Evolutionary conservation across 1,284 basidiomycete genomes (phyloP), one percentile per base, ranked within the genome.

Genomic region (Thelephora terrestris): DNA sequence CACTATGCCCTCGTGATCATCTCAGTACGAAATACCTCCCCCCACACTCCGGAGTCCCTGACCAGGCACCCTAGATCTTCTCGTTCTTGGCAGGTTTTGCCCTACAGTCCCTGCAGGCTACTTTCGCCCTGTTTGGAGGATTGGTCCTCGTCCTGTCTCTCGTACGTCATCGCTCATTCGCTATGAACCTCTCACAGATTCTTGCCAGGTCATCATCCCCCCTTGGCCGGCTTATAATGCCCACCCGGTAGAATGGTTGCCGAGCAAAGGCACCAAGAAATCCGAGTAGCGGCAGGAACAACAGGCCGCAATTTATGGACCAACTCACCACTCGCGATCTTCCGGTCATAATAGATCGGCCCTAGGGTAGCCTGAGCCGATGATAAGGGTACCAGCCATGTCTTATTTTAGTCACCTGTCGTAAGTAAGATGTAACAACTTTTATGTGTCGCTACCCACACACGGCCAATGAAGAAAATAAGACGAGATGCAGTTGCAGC

Each of bases 211-310:
- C 36, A 68, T 79, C n/a, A 54, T 87, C 5, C 84, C 85, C 0
- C 79, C 79, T 10, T 88, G 85, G 85, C 74, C 78, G 0, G 65
- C 74, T 60, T 84, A 73, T 62, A 85, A 81, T 53, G 64, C 62
- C 16, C 70, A 86, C 58, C 76, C 82, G 17, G 76, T 84, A 43
- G 66, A 72, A 53, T 87, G 84, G 84, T 64, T 81, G 35, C 67
- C 78, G 18, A 60, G 58, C 7, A 61, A 60, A 48, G 58, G 54
- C 32, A 51, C 42, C 36, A 57, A 56, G 43, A 59, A 61, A 44
- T 46, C 53, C 14, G 35, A 56, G 27, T 58, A 47, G 56, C 29
- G 29, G 29, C 29, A 32, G 29, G 7, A 32, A 10, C 27, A 10
- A 5, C 10, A n/a, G n/a, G n/a, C n/a, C n/a, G n/a, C n/a, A n/a